Conservation (phyloP, 257 asterid species). For the Fraxinus cuspidata region DNA sequence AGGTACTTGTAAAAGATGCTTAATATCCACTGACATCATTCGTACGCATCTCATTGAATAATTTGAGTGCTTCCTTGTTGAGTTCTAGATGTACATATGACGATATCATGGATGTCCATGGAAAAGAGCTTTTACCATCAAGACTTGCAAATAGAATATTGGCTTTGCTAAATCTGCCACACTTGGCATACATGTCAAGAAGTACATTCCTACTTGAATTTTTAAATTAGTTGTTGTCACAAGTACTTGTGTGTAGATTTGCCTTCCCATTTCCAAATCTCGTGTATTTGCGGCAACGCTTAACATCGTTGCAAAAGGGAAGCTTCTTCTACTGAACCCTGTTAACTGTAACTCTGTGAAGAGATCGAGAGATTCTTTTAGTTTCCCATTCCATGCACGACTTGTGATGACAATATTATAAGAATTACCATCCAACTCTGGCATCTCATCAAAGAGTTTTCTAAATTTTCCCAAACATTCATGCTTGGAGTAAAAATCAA, state of each 20-base stretch:
- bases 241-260: constrained; percentile 65
- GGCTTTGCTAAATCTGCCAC: constrained; percentile 77
- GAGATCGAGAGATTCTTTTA: constrained; percentile 48
- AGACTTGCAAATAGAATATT: constrained; percentile 45
- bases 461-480: constrained; percentile 45
- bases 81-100: constrained; percentile 65
- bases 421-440: constrained; percentile 77
- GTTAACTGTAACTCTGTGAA: constrained; percentile 49
- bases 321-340: constrained; percentile 53
- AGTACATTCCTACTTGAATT: constrained; percentile 68
- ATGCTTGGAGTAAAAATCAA: constrained; percentile 78
- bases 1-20: constrained; percentile 68
- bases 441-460: constrained; percentile 68
- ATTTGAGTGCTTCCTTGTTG: constrained; percentile 61
- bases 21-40: constrained; percentile 53
- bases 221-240: constrained; percentile 57
- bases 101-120: constrained; percentile 82
- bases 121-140: constrained; percentile 50
- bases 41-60: constrained; percentile 65
- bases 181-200: constrained; percentile 91
- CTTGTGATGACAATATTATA: constrained; percentile 71
- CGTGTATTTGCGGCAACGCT: constrained; percentile 61
- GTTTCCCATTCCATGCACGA: constrained; percentile 57
- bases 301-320: constrained; percentile 76
- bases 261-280: constrained; percentile 73